Evolutionary conservation across 2,329 filamentous ascomycete species (phyloP).

Genomic region (Byssochlamys sp.): DNA sequence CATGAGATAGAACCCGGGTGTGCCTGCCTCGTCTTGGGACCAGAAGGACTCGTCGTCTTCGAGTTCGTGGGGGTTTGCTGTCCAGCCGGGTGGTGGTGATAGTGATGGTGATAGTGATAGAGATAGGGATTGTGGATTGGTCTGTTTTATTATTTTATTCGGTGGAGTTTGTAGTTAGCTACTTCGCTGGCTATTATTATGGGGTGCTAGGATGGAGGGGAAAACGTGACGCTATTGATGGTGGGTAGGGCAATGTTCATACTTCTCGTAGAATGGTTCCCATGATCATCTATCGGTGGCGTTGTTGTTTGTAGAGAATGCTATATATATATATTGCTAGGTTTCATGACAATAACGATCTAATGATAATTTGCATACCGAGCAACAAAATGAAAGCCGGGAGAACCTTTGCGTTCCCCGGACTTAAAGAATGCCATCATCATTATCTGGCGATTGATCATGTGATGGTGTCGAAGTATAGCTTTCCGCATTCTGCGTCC

Average conservation of each 20-base stretch:
- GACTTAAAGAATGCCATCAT: background rate
- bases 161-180: background rate
- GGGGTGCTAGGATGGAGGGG: background rate
- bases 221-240: background rate
- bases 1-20: background rate
- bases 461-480: background rate
- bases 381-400: too few relatives aligned
- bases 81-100: background rate
- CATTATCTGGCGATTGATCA: background rate
- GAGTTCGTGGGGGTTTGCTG: background rate
- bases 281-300: background rate
- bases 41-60: background rate
- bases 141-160: background rate
- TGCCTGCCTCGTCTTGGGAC: background rate
- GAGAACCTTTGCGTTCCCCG: too few relatives aligned
- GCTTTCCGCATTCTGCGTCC: background rate
- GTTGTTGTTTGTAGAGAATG: background rate
- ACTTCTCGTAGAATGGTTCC: background rate
- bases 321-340: background rate
- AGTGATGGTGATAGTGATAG: background rate
- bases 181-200: too few relatives aligned
- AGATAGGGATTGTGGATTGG: background rate
- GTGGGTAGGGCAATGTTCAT: background rate
- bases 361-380: too few relatives aligned
- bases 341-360: too few relatives aligned